These are phyloP conservation scores for Amanita brunnescens DNA, from an alignment of 768 basidiomycete species.

Conservation along the genomic window DNA sequence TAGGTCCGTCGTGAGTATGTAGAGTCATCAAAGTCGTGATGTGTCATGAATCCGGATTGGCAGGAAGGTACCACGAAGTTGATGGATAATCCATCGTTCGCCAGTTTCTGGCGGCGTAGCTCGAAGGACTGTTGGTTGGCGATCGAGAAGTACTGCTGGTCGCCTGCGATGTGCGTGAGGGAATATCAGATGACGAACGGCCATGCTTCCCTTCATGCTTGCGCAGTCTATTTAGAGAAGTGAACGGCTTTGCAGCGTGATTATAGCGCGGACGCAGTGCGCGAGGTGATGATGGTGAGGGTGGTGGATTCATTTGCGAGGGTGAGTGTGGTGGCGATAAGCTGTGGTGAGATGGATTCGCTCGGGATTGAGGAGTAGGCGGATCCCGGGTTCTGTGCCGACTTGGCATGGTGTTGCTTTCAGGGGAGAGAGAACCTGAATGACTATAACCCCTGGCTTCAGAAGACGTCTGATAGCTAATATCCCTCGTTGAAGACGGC, in stretches of 20 bases:
- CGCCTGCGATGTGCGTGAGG: neutral
- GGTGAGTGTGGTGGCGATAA: neutral
- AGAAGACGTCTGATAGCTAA: neutral
- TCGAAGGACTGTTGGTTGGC: neutral
- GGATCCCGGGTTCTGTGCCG: neutral
- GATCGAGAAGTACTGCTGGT: neutral
- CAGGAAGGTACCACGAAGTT: slow-evolving; percentile 4
- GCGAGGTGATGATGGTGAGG: neutral
- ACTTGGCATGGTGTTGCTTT: neutral
- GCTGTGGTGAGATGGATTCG: neutral
- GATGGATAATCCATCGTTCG: slow-evolving; percentile 5
- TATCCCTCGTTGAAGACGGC: neutral
- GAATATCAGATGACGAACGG: neutral
- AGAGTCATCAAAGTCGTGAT: too few species aligned
- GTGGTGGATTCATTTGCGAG: neutral
- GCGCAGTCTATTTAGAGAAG: slow-evolving; percentile 1
- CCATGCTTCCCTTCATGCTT: slow-evolving; percentile 3
- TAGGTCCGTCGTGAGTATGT: neutral
- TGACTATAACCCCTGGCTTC: neutral
- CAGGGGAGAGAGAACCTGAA: neutral
- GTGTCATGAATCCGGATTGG: neutral
- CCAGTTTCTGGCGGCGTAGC: neutral
- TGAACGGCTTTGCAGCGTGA: neutral
- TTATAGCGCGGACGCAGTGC: neutral
- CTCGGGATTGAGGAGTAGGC: neutral